Evolutionary conservation across 1,139 yeast genomes (phyloP), one percentile per base, ranked within the genome.

Genomic region (Protomyces inouyei): DNA sequence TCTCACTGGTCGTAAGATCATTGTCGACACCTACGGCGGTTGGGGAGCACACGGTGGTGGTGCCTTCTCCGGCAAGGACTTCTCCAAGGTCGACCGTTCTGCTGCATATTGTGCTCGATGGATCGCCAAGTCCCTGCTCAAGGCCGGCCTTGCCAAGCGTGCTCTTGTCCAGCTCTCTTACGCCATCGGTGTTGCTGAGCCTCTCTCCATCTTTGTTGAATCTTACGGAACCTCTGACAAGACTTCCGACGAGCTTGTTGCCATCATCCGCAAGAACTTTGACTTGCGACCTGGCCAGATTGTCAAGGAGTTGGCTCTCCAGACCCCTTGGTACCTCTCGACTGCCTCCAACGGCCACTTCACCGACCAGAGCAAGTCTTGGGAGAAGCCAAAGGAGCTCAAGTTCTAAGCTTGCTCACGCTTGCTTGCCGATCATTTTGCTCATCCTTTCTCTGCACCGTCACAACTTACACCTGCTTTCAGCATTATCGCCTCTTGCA

Each of bases 41-140:
- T 95, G 98, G 95, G 97, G 98, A 81, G 98, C 98, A 75, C 98
- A 93, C 84, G 99, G 99, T 82, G 99, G 99, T 84, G 99, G 99
- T 85, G 98, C 98, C 71, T 93, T 95, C 91, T 88, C 97, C 70
- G 99, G 99, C 81, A 93, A 93, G 85, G 99, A 93, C 81, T 93
- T 90, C 88, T 90, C 98, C 78, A 93, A 93, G 85, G 99, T 93
- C 76, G 99, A 93, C 81, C 90, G 99, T 84, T 93, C 98, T 71
- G 99, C 98, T 76, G 98, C 98, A 72, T 93, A 93, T 78, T 98
- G 98, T 76, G 98, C 98, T 73, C 91, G 98, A 84, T 95, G 98
- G 98, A 97, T 93, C 74, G 98, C 98, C 78, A 93, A 93, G 84
- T 93, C 98, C 67, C 85, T 93, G 75, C 95, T 93, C 71, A 82